phyloP scores from a whole-genome alignment of 768 basidiomycete genomes.

The Suillus decipiens region DNA sequence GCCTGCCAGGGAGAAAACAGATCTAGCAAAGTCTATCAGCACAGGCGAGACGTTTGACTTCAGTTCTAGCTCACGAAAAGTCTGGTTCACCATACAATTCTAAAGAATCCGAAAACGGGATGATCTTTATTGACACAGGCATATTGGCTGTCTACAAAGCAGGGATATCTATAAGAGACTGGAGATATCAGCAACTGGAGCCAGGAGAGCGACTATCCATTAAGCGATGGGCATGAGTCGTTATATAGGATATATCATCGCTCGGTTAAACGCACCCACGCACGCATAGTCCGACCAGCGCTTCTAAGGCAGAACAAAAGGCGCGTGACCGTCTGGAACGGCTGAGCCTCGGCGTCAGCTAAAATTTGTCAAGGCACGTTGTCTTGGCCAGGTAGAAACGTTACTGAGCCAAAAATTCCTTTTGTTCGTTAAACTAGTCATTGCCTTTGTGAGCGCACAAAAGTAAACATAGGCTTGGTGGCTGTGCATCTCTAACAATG shows the following conservation, averaged over 20 bases:
- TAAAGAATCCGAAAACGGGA: slow-evolving; percentile 55
- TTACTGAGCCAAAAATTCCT: slow-evolving; percentile 12
- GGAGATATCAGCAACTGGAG: slow-evolving; percentile 21
- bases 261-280: slow-evolving; percentile 28
- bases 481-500: slow-evolving; percentile 28
- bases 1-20: slow-evolving; percentile 86
- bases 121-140: slow-evolving; percentile 67
- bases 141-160: slow-evolving; percentile 38
- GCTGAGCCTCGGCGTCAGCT: slow-evolving; percentile 11
- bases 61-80: slow-evolving; percentile 48
- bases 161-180: slow-evolving; percentile 15
- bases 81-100: slow-evolving; percentile 75
- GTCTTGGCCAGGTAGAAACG: slow-evolving; percentile 1
- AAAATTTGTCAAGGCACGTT: slow-evolving; percentile 8
- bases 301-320: slow-evolving; percentile 33
- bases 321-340: slow-evolving; percentile 16
- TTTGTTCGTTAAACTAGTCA: slow-evolving; percentile 26
- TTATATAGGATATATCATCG: slow-evolving; percentile 29
- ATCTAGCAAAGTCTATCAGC: slow-evolving; percentile 44
- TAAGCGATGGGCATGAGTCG: background rate
- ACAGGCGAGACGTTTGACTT: slow-evolving; percentile 11
- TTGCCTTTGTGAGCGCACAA: slow-evolving; percentile 34
- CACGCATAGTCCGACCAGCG: slow-evolving; percentile 4
- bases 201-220: slow-evolving; percentile 1
- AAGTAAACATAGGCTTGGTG: slow-evolving; percentile 17